phyloP scores from a whole-genome alignment of 2,329 filamentous ascomycete genomes.

The Cladosporium sphaerospermum region DNA sequence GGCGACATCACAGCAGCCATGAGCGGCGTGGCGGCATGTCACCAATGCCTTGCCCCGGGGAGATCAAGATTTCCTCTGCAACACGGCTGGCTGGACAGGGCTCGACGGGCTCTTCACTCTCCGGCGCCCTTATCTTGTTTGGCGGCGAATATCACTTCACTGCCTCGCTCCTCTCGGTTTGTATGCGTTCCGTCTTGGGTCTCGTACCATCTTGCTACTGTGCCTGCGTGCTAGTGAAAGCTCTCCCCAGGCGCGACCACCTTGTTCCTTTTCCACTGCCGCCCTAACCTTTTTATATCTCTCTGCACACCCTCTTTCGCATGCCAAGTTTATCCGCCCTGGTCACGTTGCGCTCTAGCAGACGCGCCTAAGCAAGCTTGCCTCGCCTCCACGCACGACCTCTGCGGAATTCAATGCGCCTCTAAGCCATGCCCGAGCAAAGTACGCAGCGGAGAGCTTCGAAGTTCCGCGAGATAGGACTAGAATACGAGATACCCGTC shows the following conservation, averaged over 20 bases:
- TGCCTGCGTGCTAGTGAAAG: not conserved
- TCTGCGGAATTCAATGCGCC: slow-evolving; percentile 4
- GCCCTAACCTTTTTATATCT: not conserved
- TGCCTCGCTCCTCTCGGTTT: slow-evolving; percentile 1
- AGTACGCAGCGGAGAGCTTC: not conserved
- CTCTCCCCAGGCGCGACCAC: too few species aligned
- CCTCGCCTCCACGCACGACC: not conserved
- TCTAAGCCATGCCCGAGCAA: slow-evolving; percentile 10
- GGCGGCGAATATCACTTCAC: slow-evolving; percentile 3
- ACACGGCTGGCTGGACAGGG: not conserved
- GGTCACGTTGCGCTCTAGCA: slow-evolving; percentile 9
- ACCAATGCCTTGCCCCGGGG: not conserved
- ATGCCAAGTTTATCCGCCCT: slow-evolving; percentile 5
- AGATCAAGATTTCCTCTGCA: slow-evolving; percentile 2
- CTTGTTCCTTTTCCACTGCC: too few species aligned
- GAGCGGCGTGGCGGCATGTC: not conserved
- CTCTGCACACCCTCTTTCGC: not conserved
- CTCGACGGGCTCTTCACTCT: not conserved
- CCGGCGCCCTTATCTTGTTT: not conserved
- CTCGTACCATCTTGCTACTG: slow-evolving; percentile 1
- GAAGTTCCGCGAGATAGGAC: slow-evolving; percentile 8
- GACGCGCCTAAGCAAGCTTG: slow-evolving; percentile 3
- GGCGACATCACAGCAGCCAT: slow-evolving; percentile 2
- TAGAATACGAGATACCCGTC: slow-evolving; percentile 8
- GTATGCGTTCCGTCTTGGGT: not conserved